phyloP scores from a whole-genome alignment of 2,329 filamentous ascomycete genomes.

The Xylariaceae sp. region DNA sequence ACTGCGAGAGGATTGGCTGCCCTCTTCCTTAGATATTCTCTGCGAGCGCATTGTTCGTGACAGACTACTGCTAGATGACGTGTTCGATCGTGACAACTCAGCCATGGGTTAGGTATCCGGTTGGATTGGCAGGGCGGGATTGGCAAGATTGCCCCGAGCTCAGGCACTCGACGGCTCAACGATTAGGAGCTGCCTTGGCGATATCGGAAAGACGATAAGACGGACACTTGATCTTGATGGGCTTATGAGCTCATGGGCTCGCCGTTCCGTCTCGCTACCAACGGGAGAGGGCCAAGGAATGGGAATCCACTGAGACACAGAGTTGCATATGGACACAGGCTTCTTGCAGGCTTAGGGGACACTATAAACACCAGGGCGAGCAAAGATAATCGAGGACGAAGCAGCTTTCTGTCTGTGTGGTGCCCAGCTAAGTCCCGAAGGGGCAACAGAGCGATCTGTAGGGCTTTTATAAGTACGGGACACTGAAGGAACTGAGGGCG shows the following conservation, averaged over 20 bases:
- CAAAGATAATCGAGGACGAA: neutral
- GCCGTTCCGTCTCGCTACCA: slow-evolving; percentile 1
- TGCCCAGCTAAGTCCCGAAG: neutral
- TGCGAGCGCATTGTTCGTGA: slow-evolving; percentile 47
- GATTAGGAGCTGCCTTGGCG: slow-evolving; percentile 3
- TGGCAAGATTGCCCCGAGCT: neutral
- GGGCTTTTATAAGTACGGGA: neutral
- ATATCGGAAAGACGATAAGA: neutral
- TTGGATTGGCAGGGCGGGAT: no score
- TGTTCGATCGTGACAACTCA: slow-evolving; percentile 30
- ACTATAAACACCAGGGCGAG: neutral
- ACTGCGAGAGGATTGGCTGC: slow-evolving; percentile 42
- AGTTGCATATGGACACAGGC: neutral
- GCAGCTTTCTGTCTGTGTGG: neutral
- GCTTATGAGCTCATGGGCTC: neutral
- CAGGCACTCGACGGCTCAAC: neutral
- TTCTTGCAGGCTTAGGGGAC: neutral
- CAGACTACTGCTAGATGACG: slow-evolving; percentile 32
- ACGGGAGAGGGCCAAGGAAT: neutral
- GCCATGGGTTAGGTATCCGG: slow-evolving; percentile 23
- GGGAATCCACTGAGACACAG: neutral
- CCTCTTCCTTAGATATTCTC: slow-evolving; percentile 45
- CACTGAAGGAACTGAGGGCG: neutral
- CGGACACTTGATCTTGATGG: neutral
- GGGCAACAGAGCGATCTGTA: neutral